phyloP scores from a whole-genome alignment of 2,329 filamentous ascomycete genomes.

The Tympanopsis confertula region DNA sequence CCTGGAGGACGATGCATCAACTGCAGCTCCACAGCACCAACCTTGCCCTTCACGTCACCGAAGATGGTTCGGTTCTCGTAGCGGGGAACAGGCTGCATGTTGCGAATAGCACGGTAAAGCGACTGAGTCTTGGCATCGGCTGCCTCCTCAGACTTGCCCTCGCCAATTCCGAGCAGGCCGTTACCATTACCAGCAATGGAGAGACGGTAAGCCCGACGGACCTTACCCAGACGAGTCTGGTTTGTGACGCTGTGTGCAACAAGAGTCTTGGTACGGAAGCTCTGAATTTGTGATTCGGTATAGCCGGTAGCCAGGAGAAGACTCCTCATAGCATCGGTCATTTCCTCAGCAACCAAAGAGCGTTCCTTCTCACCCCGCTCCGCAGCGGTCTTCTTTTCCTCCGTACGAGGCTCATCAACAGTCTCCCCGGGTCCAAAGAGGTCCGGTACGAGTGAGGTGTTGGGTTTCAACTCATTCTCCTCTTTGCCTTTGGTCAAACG shows the following conservation, averaged over 20 bases:
- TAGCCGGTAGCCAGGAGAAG: slow-evolving; percentile 11
- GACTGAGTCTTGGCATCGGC: slow-evolving; percentile 49
- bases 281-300: slow-evolving; percentile 12
- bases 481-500: background rate
- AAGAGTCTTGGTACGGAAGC: slow-evolving; percentile 44
- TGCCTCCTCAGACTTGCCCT: slow-evolving; percentile 55
- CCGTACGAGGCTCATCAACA: background rate
- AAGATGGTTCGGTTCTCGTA: slow-evolving; percentile 64
- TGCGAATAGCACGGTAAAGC: slow-evolving; percentile 54
- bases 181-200: slow-evolving; percentile 57
- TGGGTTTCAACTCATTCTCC: background rate
- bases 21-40: slow-evolving; percentile 53
- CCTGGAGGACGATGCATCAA: slow-evolving; percentile 58
- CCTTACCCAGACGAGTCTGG: slow-evolving; percentile 64
- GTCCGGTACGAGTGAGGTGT: background rate
- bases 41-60: slow-evolving; percentile 56
- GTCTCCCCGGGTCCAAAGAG: background rate
- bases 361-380: background rate
- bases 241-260: slow-evolving; percentile 55
- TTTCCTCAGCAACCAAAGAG: background rate
- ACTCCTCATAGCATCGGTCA: background rate
- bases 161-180: slow-evolving; percentile 58
- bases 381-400: background rate
- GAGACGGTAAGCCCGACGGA: slow-evolving; percentile 49
- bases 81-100: slow-evolving; percentile 56